Percentiles rank a stretch among this genome's conserved stretches.
Conservation (phyloP, 805 yeast species). For the Candida silvicultrix region DNA sequence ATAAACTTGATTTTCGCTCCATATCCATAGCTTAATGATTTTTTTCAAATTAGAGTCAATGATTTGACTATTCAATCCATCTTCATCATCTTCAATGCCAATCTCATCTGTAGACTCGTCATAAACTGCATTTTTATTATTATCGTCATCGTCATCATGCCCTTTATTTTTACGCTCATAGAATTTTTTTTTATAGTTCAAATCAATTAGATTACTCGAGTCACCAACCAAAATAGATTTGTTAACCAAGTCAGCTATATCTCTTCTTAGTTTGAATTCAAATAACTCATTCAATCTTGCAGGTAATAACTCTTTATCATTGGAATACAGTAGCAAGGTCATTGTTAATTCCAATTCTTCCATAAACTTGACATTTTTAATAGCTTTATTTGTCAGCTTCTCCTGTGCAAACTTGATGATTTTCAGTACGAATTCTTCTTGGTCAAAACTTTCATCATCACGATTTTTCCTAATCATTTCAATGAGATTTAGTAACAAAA, state of each 20-base stretch:
- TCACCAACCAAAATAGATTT: conserved; percentile 40
- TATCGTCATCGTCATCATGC: conserved; percentile 4
- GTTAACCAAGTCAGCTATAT: conserved; percentile 68
- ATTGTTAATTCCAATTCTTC: conserved; percentile 75
- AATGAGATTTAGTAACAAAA: conserved; percentile 65
- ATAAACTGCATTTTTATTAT: conserved; percentile 1
- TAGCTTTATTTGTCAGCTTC: conserved; percentile 55
- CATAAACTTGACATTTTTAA: conserved; percentile 51
- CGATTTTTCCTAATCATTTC: conserved; percentile 59
- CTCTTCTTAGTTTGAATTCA: conserved; percentile 52
- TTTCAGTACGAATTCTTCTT: conserved; percentile 43
- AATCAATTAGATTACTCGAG: conserved; percentile 7
- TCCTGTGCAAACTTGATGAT: conserved; percentile 55
- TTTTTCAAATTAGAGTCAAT: conserved; percentile 38
- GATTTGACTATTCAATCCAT: conserved; percentile 2
- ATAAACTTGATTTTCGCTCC: conserved; percentile 46
- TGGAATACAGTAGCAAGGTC: conserved; percentile 62
- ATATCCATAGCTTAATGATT: conserved; percentile 54
- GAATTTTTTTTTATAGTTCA: conserved; percentile 3
- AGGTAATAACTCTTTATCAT: conserved; percentile 34
- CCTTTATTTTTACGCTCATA: neutral
- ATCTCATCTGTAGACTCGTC: conserved; percentile 1
- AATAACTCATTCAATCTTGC: conserved; percentile 47
- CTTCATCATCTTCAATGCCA: neutral
- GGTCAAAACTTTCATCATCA: conserved; percentile 20